Percentiles rank a stretch among this genome's conserved stretches.
These are phyloP conservation scores for Leptographium procerum DNA, from an alignment of 2,329 filamentous ascomycete species.

Conservation along the genomic window DNA sequence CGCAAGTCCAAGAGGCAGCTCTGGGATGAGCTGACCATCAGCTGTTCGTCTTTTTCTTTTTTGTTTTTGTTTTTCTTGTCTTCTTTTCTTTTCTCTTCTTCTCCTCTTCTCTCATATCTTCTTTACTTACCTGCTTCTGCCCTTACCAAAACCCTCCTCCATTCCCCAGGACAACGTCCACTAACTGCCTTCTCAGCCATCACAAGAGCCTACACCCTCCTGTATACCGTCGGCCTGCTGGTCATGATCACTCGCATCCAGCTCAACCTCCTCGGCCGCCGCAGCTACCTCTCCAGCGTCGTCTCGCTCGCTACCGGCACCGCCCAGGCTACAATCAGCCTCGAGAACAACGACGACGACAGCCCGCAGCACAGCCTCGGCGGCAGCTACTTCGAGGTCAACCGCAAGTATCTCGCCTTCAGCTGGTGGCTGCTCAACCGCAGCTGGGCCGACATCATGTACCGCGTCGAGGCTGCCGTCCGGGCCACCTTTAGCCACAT, in stretches of 20 bases:
- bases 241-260: conserved; percentile 90
- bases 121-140: no score
- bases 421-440: conserved; percentile 96
- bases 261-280: conserved; percentile 87
- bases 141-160: no score
- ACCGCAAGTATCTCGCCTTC: conserved; percentile 87
- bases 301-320: conserved; percentile 75
- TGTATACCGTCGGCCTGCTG: conserved; percentile 83
- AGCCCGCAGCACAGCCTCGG: conserved; percentile 71
- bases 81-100: not conserved
- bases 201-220: conserved; percentile 77
- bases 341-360: conserved; percentile 91
- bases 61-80: not conserved
- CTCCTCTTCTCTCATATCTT: no score
- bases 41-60: conserved; percentile 47
- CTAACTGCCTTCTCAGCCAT: conserved; percentile 47
- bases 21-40: conserved; percentile 96
- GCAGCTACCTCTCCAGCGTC: conserved; percentile 92
- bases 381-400: conserved; percentile 82
- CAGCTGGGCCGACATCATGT: conserved; percentile 75
- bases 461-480: conserved; percentile 74
- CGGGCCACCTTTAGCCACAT: conserved; percentile 80
- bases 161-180: no score
- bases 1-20: conserved; percentile 78
- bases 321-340: conserved; percentile 64